These are phyloP conservation scores for Perkinsus chesapeaki DNA, from an alignment of 169 alveolate species.

Conservation along the genomic window DNA sequence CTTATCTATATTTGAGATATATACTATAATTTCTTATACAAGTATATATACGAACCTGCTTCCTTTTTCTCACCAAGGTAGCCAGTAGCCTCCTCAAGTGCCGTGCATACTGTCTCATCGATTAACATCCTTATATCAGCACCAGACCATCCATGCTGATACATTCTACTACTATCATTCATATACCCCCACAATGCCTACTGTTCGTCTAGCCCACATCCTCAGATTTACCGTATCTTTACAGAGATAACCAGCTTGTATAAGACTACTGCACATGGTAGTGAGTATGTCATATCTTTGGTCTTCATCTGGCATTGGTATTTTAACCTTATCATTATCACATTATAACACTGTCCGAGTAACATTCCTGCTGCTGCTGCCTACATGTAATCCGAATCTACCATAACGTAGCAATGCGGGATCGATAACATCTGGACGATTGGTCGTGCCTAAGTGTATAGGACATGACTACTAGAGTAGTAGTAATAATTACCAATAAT, in stretches of 20 bases:
- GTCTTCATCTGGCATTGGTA: constrained; percentile 84
- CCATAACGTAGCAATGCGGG: constrained; percentile 95
- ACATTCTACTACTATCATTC: neutral
- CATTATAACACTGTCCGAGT: constrained; percentile 49
- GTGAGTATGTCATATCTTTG: constrained; percentile 81
- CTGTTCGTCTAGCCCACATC: neutral
- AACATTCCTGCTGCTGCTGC: neutral
- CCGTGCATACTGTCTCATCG: neutral
- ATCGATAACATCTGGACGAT: constrained; percentile 95
- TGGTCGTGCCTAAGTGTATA: constrained; percentile 87
- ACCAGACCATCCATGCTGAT: neutral
- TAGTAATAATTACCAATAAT: neutral
- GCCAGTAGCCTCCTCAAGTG: neutral
- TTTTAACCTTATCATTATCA: constrained; percentile 50
- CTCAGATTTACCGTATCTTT: neutral
- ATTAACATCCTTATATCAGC: neutral
- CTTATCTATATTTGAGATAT: too few relatives aligned
- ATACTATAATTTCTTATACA: too few relatives aligned
- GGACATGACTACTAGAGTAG: neutral
- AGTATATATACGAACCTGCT: too few relatives aligned
- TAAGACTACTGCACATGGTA: constrained; percentile 13
- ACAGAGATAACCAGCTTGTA: neutral
- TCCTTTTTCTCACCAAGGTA: too few relatives aligned
- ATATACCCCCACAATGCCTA: neutral
- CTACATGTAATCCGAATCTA: constrained; percentile 18